Evolutionary conservation across 2,329 filamentous ascomycete species (phyloP).

Genomic region (Pseudodiploospora longispora): DNA sequence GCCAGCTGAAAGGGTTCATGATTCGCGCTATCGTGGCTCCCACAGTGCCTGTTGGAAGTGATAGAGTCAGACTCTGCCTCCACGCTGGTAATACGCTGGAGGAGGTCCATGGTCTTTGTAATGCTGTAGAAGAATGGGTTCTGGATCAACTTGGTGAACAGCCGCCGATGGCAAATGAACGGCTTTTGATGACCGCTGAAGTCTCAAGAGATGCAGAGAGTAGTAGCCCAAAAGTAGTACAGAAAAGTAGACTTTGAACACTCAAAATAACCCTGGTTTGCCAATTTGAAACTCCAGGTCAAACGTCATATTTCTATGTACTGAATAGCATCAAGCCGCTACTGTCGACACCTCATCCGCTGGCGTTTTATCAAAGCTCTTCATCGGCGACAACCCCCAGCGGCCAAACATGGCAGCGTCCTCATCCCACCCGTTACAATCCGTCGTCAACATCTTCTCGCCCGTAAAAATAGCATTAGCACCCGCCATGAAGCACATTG

Average conservation of each 20-base stretch:
- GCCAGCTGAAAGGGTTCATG: conserved; percentile 50
- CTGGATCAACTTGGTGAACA: not conserved
- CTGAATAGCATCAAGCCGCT: not conserved
- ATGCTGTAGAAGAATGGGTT: conserved; percentile 40
- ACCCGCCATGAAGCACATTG: conserved; percentile 81
- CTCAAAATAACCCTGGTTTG: not conserved
- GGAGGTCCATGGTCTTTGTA: conserved; percentile 47
- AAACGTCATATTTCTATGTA: not conserved
- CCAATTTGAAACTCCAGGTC: not conserved
- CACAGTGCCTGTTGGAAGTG: conserved; percentile 55
- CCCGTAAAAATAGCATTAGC: conserved; percentile 94
- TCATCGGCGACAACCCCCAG: conserved; percentile 78
- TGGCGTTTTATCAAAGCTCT: conserved; percentile 34
- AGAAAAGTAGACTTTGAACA: conserved; percentile 5
- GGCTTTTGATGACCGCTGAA: no score
- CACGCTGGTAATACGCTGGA: conserved; percentile 56
- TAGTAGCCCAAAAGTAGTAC: not conserved
- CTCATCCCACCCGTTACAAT: conserved; percentile 86
- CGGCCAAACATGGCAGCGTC: conserved; percentile 75
- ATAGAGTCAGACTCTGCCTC: conserved; percentile 58
- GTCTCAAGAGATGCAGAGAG: not conserved
- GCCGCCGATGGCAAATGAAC: not conserved
- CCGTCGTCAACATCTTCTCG: conserved; percentile 91
- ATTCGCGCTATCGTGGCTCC: conserved; percentile 61
- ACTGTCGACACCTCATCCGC: conserved; percentile 3